A percentile compares a stretch with the other conserved stretches of the same genome.
Conservation (phyloP, 768 basidiomycete genomes). For the Artomyces pyxidatus region DNA sequence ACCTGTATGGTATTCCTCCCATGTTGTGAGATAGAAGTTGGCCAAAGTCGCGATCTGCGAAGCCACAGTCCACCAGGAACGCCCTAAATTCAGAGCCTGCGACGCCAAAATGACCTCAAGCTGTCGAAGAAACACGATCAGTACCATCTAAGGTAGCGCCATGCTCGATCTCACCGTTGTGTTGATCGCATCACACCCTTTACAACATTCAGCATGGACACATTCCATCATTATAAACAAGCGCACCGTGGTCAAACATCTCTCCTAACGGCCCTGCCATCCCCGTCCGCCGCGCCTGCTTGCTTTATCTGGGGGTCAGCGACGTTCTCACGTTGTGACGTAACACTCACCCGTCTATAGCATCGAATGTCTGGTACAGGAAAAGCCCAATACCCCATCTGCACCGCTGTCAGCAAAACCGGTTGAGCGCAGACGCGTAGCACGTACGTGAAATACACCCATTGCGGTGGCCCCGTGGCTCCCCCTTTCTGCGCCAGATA, state of each 20-base stretch:
- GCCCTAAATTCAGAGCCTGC: slow-evolving; percentile 82
- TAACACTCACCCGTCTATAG: slow-evolving; percentile 68
- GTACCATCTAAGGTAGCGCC: no score
- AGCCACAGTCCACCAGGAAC: slow-evolving; percentile 96
- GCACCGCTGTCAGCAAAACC: not conserved
- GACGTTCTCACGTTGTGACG: not conserved
- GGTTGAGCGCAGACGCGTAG: not conserved
- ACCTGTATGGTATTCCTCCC: slow-evolving; percentile 88
- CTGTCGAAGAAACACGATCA: no score
- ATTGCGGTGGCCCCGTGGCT: slow-evolving; percentile 55
- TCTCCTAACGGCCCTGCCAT: slow-evolving; percentile 98
- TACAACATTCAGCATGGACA: no score
- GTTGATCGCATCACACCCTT: slow-evolving; percentile 89
- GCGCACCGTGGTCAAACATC: slow-evolving; percentile 92
- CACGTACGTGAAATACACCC: slow-evolving; percentile 86
- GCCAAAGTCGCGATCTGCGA: slow-evolving; percentile 64
- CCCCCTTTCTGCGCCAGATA: slow-evolving; percentile 66
- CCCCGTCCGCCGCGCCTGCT: slow-evolving; percentile 91
- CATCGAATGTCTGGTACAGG: slow-evolving; percentile 83
- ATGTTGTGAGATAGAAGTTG: slow-evolving; percentile 69
- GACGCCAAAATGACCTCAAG: slow-evolving; percentile 79
- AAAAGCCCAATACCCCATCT: slow-evolving; percentile 90
- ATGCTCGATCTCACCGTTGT: slow-evolving; percentile 65
- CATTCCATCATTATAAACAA: slow-evolving; percentile 9
- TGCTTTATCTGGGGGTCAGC: no score